Evolutionary conservation across 495 filamentous ascomycete species (phyloP).

Genomic region (Trichocladium uniseriatum): DNA sequence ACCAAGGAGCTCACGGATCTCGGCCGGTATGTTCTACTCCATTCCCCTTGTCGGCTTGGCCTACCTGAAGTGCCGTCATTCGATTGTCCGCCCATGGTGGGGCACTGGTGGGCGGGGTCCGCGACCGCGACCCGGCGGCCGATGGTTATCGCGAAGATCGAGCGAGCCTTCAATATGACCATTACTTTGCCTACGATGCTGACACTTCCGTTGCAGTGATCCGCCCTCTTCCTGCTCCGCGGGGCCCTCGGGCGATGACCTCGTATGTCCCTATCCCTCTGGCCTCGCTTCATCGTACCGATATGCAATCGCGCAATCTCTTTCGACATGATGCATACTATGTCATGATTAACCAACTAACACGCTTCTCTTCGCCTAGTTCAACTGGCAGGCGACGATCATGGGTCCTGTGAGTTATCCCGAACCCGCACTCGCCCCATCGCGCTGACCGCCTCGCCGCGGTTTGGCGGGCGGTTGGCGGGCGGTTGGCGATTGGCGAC

Average conservation of each 20-base stretch:
- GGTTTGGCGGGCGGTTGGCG: too few species aligned
- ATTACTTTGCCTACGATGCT: constrained; percentile 25
- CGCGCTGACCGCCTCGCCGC: not conserved
- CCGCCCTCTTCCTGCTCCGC: constrained; percentile 98
- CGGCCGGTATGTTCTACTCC: constrained; percentile 66
- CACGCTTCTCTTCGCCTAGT: constrained; percentile 47
- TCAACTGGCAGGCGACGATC: constrained; percentile 99
- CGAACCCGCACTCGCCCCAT: not conserved
- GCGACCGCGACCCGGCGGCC: not conserved
- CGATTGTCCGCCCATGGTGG: constrained; percentile 16
- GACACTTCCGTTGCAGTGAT: constrained; percentile 54
- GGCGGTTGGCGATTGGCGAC: too few species aligned
- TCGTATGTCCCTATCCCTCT: constrained; percentile 60
- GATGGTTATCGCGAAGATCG: not conserved
- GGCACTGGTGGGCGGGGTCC: constrained; percentile 17
- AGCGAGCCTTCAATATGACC: not conserved
- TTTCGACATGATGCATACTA: not conserved
- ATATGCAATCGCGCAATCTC: not conserved
- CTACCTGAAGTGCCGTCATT: constrained; percentile 16
- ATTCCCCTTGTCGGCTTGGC: constrained; percentile 9
- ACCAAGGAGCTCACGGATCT: constrained; percentile 99
- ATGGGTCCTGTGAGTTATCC: constrained; percentile 91
- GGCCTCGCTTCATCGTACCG: constrained; percentile 6
- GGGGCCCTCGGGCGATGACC: constrained; percentile 90
- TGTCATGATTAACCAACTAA: too few species aligned